Evolutionary conservation across 2,329 filamentous ascomycete genomes (phyloP), one percentile per base, ranked within the genome.

Genomic region (Ciborinia camelliae): DNA sequence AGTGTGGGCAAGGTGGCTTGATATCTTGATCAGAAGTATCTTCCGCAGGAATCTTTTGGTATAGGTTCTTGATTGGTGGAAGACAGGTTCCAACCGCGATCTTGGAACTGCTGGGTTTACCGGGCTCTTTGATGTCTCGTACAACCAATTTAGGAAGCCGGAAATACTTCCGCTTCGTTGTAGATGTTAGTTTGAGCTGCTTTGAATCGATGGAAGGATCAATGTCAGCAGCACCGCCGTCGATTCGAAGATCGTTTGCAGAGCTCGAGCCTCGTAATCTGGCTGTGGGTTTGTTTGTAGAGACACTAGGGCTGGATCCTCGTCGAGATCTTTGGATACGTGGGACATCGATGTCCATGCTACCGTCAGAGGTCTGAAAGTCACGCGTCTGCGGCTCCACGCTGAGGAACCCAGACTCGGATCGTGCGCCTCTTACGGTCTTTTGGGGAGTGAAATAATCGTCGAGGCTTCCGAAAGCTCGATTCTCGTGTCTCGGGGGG

Each of bases 71-170:
- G 7, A 28, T n/a, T 23, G 43, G 28, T 14, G 65, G 47, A 41
- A 64, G 51, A n/a, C 63, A 64, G n/a, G 63, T 53, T 47, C 15
- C 37, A 30, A 61, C 48, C 3, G 30, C 48, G 26, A 61, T 53
- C 10, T 41, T 47, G 26, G 43, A 41, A 15, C 32, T 32, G 53
- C 23, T 64, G 35, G 63, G 47, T 20, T 43, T 23, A n/a, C 39
- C 50, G 1, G 68, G 63, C 20, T 51, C 55, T 20, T 65, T 63
- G 47, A 67, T 70, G 48, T 72, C 68, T 39, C 67, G 66, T 28
- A 73, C 53, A 45, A 70, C 67, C 54, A 73, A 62, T 45, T 66
- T 69, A 10, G 71, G 71, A 30, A 73, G 61, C 20, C 66, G 61
- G 51, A 70, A 71, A 37, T 45, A 43, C 28, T 66, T 69, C 43